Conservation (phyloP, 2,329 filamentous ascomycete genomes). For the Exserohilum rostratum region DNA sequence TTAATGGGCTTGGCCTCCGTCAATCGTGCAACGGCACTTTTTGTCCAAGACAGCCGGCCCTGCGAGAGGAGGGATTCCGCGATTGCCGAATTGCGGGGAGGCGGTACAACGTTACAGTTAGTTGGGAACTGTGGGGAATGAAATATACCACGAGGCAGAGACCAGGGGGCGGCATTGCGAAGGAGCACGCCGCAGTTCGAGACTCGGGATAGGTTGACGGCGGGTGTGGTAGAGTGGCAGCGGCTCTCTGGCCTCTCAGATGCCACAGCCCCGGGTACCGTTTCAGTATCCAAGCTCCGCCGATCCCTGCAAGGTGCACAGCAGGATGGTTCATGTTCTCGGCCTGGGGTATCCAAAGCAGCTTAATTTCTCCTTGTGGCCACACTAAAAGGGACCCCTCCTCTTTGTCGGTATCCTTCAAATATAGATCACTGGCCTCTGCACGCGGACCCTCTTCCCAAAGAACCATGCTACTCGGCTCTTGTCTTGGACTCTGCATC, state of each 20-base stretch:
- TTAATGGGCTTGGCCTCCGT: slow-evolving; percentile 1
- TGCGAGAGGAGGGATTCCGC: slow-evolving; percentile 5
- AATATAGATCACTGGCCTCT: slow-evolving; percentile 39
- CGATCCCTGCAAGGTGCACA: slow-evolving; percentile 42
- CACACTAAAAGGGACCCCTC: slow-evolving; percentile 44
- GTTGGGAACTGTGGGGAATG: slow-evolving; percentile 36
- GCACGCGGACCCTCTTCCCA: slow-evolving; percentile 33
- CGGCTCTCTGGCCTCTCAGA: slow-evolving; percentile 28
- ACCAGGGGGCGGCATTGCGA: slow-evolving; percentile 14
- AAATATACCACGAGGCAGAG: slow-evolving; percentile 21
- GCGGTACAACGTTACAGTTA: slow-evolving; percentile 23
- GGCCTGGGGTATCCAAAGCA: slow-evolving; percentile 39
- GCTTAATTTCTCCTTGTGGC: slow-evolving; percentile 46
- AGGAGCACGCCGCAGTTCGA: slow-evolving; percentile 12
- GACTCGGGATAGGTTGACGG: slow-evolving; percentile 31
- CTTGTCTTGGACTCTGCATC: slow-evolving; percentile 36
- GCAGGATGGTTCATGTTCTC: slow-evolving; percentile 41
- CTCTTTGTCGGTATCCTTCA: slow-evolving; percentile 40
- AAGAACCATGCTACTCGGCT: slow-evolving; percentile 41
- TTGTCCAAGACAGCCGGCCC: neutral
- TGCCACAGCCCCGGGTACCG: slow-evolving; percentile 29
- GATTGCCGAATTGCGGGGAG: slow-evolving; percentile 38
- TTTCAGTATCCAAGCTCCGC: slow-evolving; percentile 40
- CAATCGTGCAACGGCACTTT: slow-evolving; percentile 3
- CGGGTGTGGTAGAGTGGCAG: slow-evolving; percentile 25